Base-by-base conservation (phyloP, 2,329 filamentous ascomycete species). In the Talaromyces amestolkiae region DNA sequence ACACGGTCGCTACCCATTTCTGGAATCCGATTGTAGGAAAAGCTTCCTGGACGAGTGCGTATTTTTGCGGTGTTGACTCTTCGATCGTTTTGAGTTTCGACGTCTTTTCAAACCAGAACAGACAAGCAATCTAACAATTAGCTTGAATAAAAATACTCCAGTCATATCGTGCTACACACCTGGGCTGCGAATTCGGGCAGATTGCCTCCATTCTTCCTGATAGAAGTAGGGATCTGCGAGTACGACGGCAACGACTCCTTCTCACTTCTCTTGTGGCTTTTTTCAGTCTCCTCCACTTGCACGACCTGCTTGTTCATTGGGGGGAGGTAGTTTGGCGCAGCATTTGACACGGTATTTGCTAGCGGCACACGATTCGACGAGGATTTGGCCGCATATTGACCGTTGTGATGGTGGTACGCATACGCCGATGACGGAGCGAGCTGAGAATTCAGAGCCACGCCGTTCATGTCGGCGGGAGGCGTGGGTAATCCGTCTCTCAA, bases 61-160 rank as follows among this genome's bases (percentile, higher is more conserved):
- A 84, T 79, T 56, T 86, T 75, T 41, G 81, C 69, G 45, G 74
- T 69, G 70, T 72, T 69, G 68, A 80, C 10, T 88, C 86, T 74
- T 93, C 90, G 43, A 93, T 91, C 65, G 87, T 85, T 70, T 90
- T 86, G 17, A 98, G 81, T 24, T 90, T 90, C n/a, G 90, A 85
- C 51, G 91, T 90, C 17, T 90, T 91, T 78, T 98, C 93, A 75
- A 98, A 98, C 94, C 95, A 98, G 80, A 98, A 97, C 15, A 99
- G 84, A 74, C 94, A 97, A 13, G 94, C 96, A 78, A 98, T 91
- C 91, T 97, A 72, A 2, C 9, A 37, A 22, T 64, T n/a, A 64
- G 63, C 24, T 59, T 43, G 37, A 5, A 17, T 27, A 7, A 17
- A 31, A 31, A 31, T 31, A 31, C 27, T 27, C 27, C 7, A 41